Evolutionary conservation across 257 asterid genomes (phyloP).

Genomic region (Nicotiana benthamiana): DNA sequence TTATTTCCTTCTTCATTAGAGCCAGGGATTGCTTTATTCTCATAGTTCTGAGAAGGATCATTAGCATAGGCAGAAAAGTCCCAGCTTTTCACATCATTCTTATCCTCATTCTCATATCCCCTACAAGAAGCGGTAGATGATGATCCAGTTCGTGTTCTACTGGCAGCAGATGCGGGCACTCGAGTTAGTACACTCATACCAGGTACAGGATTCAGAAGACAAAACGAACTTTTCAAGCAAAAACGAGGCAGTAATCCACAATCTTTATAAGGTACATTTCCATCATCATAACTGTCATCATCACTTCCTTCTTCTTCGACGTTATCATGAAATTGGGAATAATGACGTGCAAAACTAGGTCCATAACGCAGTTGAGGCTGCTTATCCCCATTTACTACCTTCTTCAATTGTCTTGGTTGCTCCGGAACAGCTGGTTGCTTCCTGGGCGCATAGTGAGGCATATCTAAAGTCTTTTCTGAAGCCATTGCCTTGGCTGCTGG

Average conservation of each 20-base stretch:
- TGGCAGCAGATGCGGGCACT: constrained; percentile 34
- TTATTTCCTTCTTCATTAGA: constrained; percentile 16
- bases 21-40: constrained; percentile 14
- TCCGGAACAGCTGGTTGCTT: constrained; percentile 33
- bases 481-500: constrained; percentile 95
- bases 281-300: constrained; percentile 35
- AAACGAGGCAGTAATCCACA: constrained; percentile 82
- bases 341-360: constrained; percentile 53
- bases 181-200: constrained; percentile 54
- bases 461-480: constrained; percentile 56
- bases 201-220: constrained; percentile 55
- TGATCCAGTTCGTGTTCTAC: constrained; percentile 35
- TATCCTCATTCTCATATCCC: constrained; percentile 47
- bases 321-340: constrained; percentile 27
- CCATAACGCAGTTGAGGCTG: constrained; percentile 70
- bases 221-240: constrained; percentile 44
- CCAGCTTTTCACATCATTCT: constrained; percentile 8
- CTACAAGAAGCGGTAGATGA: constrained; percentile 34
- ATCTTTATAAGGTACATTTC: constrained; percentile 24
- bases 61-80: constrained; percentile 11
- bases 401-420: constrained; percentile 30
- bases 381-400: constrained; percentile 24
- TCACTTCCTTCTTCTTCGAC: constrained; percentile 54
- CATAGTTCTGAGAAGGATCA: constrained; percentile 12
- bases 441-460: constrained; percentile 47